Base-by-base conservation (phyloP, 176 grass and related monocot genomes). In the Aegilops tauschii region DNA sequence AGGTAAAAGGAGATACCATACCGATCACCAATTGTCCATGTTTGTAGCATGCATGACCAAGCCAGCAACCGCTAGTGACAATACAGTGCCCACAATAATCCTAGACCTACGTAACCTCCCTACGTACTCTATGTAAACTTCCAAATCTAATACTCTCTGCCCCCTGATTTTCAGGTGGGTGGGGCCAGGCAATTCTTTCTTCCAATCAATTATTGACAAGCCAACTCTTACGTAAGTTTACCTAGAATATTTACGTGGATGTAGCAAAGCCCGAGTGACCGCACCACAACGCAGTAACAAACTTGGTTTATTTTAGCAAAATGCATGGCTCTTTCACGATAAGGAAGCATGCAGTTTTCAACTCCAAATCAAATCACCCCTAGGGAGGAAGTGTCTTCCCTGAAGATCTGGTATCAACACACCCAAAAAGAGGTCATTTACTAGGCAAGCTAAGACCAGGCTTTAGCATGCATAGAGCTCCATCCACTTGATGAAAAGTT, bases 311-410 rank as follows among this genome's bases (percentile, higher is more conserved):
- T 87, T 87, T 75, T 84, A 80, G 85, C 35, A 54, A 17, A 16
- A 18, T 54, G 50, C 50, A 54, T 54, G 50, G 50, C 50, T 5
- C 45, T 49, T 49, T 49, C 50, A 88, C 69, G 67, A 80, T 49
- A 4, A 14, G 89, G 85, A 88, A 62, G 81, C 85, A 88, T 63
- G 81, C 89, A 87, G 87, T 91, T 84, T 87, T 91, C 76, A 81
- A 88, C 85, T 69, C 49, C 49, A 74, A 76, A 87, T 87, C 49
- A 67, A 87, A 87, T 87, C 37, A 70, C 25, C 36, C 76, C 68
- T 30, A 49, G 40, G 61, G 45, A 61, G 61, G 76, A 5, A 66
- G 85, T 68, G 45, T 42, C 85, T 84, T 50, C 61, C 69, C 36
- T 76, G 18, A 56, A 76, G 81, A 81, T 69, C 29, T 56, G 82